Percentiles rank a stretch among this genome's conserved stretches.
phyloP scores from a whole-genome alignment of 208 protist genomes.

The Trypanosoma theileri region DNA sequence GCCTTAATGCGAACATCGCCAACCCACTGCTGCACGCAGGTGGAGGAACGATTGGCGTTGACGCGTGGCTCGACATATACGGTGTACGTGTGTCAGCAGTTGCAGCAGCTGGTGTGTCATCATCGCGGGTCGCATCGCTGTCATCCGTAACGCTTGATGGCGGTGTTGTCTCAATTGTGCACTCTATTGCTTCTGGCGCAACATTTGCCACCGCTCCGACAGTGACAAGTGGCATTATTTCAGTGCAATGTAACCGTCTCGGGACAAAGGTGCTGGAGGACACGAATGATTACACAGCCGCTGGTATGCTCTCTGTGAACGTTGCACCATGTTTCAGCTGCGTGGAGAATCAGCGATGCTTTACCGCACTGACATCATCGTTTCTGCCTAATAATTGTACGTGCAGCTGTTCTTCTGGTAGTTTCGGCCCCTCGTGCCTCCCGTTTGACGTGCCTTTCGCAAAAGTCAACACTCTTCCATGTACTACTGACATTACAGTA shows the following conservation, averaged over 20 bases:
- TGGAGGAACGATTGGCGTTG: conserved; percentile 5
- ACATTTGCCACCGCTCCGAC: conserved; percentile 3
- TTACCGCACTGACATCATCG: conserved; percentile 3
- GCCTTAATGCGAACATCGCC: not conserved
- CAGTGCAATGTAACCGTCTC: conserved; percentile 20
- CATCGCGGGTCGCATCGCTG: not conserved
- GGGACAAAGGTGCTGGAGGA: not conserved
- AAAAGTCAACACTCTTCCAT: not conserved
- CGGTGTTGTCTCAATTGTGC: conserved; percentile 13
- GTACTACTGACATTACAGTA: not conserved
- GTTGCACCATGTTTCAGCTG: conserved; percentile 14
- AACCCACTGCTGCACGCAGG: not conserved
- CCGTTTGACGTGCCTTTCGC: conserved; percentile 9
- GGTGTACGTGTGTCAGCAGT: not conserved
- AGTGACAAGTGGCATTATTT: not conserved
- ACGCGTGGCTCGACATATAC: conserved; percentile 13
- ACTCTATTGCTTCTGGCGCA: conserved; percentile 3
- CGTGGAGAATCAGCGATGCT: conserved; percentile 4
- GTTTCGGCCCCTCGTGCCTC: conserved; percentile 10
- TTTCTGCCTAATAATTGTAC: conserved; percentile 4
- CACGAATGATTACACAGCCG: not conserved
- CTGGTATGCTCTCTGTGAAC: conserved; percentile 5
- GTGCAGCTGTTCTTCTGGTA: conserved; percentile 9
- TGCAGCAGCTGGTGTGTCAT: not conserved
- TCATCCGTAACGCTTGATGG: not conserved